Evolutionary conservation across 73 alveolate species (phyloP).

Genomic region (Durusdinium trenchii): DNA sequence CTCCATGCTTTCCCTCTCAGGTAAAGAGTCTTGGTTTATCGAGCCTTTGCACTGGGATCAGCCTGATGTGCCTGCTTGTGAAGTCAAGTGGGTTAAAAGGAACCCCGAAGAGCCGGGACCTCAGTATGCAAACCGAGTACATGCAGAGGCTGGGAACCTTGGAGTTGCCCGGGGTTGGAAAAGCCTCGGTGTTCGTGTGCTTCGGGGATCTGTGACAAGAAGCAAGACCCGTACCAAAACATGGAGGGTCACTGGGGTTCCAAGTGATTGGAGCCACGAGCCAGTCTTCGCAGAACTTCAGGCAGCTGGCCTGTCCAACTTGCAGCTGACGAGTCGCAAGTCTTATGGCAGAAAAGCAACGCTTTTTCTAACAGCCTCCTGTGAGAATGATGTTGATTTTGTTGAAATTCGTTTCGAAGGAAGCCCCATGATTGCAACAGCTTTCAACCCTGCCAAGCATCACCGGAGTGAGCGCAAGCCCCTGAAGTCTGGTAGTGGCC

Average conservation of each 20-base stretch:
- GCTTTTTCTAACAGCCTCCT: conserved; percentile 8
- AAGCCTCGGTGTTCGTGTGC: neutral
- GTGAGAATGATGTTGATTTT: neutral
- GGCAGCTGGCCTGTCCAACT: neutral
- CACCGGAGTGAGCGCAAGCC: neutral
- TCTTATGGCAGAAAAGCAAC: neutral
- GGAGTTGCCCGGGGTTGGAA: conserved; percentile 27
- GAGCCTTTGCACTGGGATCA: neutral
- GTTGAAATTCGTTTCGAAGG: neutral
- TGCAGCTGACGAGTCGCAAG: conserved; percentile 13
- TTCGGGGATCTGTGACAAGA: neutral
- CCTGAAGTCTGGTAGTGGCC: neutral
- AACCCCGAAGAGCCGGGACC: neutral
- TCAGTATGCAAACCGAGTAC: neutral
- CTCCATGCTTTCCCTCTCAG: neutral
- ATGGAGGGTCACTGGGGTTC: neutral
- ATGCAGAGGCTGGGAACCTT: neutral
- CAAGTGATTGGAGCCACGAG: neutral
- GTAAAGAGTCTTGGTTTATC: neutral
- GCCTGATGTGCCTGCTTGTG: neutral
- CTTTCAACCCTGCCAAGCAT: neutral
- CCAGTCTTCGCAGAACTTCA: too few relatives aligned
- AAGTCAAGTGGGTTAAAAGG: neutral
- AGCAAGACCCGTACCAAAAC: neutral
- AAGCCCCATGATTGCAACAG: neutral